These are phyloP conservation scores for Termitomyces sp. DNA, from an alignment of 768 basidiomycete species.

Conservation along the genomic window DNA sequence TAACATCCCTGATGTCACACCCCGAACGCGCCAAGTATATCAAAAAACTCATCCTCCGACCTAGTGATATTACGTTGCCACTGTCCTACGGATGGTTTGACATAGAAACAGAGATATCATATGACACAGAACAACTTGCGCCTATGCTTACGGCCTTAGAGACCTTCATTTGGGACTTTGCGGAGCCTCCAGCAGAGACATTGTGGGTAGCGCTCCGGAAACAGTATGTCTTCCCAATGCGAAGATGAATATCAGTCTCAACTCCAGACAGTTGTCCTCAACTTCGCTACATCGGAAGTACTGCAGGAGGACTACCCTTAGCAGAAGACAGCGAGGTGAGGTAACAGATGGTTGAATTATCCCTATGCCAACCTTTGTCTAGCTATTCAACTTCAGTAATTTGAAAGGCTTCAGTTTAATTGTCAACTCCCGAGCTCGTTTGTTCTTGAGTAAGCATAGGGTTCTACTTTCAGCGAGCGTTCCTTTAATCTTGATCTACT, in stretches of 20 bases:
- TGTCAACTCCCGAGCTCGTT: constrained; percentile 13
- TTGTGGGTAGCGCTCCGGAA: constrained; percentile 18
- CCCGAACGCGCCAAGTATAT: constrained; percentile 15
- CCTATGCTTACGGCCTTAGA: constrained; percentile 14
- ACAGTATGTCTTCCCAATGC: constrained; percentile 7
- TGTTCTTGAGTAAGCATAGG: constrained; percentile 4
- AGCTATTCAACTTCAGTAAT: constrained; percentile 21
- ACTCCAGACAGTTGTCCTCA: constrained; percentile 18
- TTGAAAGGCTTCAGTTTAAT: constrained; percentile 18
- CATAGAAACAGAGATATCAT: constrained; percentile 11
- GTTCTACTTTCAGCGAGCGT: background rate
- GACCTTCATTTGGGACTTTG: constrained; percentile 24
- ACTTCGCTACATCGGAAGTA: constrained; percentile 18
- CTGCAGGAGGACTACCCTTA: constrained; percentile 14
- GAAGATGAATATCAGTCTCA: background rate
- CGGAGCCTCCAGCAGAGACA: constrained; percentile 16
- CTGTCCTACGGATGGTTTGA: constrained; percentile 9
- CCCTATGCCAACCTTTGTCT: background rate
- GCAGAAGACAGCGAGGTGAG: constrained; percentile 19
- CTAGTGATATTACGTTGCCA: constrained; percentile 12
- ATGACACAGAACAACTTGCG: constrained; percentile 11
- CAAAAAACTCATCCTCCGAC: constrained; percentile 17
- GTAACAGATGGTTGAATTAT: background rate
- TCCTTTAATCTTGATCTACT: background rate
- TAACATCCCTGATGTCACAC: constrained; percentile 8